phyloP scores from a whole-genome alignment of 371 early-diverging fungal genomes.

The Mycotypha africana region DNA sequence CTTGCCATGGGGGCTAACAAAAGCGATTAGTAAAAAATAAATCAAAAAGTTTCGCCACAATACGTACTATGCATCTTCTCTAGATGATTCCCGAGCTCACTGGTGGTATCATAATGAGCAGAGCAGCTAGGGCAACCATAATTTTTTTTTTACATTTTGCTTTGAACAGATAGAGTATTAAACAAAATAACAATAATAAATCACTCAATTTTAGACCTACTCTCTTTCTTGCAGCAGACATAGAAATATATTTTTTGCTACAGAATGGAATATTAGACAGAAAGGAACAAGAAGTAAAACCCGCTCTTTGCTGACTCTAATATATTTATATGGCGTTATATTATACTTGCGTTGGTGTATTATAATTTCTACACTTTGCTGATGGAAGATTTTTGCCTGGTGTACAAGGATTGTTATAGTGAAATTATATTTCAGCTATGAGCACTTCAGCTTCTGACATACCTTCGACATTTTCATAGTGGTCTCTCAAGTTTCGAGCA shows the following conservation, averaged over 20 bases:
- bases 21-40: neutral
- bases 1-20: slow-evolving; percentile 9
- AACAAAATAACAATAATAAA: slow-evolving; percentile 4
- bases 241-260: slow-evolving; percentile 9
- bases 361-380: slow-evolving; percentile 1
- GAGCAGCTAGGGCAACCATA: slow-evolving; percentile 13
- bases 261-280: slow-evolving; percentile 4
- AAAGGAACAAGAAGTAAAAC: too few relatives aligned
- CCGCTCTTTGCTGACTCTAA: too few relatives aligned
- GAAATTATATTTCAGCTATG: too few relatives aligned
- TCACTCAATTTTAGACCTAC: too few relatives aligned
- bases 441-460: neutral
- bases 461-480: neutral
- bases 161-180: slow-evolving; percentile 7
- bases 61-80: slow-evolving; percentile 9
- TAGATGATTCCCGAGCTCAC: slow-evolving; percentile 10
- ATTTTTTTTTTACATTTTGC: slow-evolving; percentile 12
- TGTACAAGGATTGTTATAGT: too few relatives aligned
- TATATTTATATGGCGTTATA: slow-evolving; percentile 1
- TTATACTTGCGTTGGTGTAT: slow-evolving; percentile 5
- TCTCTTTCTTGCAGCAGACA: slow-evolving; percentile 9
- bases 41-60: slow-evolving; percentile 8
- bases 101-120: slow-evolving; percentile 9
- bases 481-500: neutral
- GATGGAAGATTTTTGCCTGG: neutral